Base-by-base conservation (phyloP, 768 basidiomycete genomes). In the Rhizopogon vesiculosus region DNA sequence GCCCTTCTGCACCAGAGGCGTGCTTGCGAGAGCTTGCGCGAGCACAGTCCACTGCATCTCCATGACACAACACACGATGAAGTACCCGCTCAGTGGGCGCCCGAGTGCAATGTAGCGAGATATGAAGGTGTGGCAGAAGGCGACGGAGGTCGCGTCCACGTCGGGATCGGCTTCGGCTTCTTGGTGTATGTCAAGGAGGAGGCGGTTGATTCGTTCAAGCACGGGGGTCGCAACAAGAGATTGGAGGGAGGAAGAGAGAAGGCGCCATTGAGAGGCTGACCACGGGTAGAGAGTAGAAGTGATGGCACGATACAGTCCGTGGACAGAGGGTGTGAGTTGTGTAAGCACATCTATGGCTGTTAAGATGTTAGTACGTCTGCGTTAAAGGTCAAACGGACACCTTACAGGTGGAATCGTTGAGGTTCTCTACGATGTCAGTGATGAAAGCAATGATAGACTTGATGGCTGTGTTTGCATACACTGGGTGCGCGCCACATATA, bases 11-110 rank as follows among this genome's bases (percentile, higher is more conserved):
- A 12, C 56, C 52, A 19, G 65, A 62, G 57, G 75, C 68, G 67
- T 56, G 2, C 77, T 75, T 19, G 81, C 71, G 28, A 83, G 62
- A 7, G 80, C 82, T 68, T 93, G 91, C 3, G 90, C 86, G 22
- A 95, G 80, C 18, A 91, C 77, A 5, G 91, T 93, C 87, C 91
- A 92, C 62, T 89, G 82, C 42, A 85, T 86, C 68, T 93, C 91
- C 61, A 91, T 81, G 45, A 91, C 83, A 64, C 92, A 93, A 69
- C 92, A 94, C n/a, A 93, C 84, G 53, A 90, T 79, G 61, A 94
- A 93, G 66, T 92, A 91, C 9, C 92, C 91, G 53, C 86, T 91
- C 15, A 94, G 74, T 12, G 93, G 92, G 6, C 92, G 80, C 8
- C 86, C 89, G 54, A 80, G 80, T 8, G 81, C 75, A 16, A 89